These are phyloP conservation scores for Jacaranda mimosifolia DNA, from an alignment of 257 asterid species.

Conservation along the genomic window DNA sequence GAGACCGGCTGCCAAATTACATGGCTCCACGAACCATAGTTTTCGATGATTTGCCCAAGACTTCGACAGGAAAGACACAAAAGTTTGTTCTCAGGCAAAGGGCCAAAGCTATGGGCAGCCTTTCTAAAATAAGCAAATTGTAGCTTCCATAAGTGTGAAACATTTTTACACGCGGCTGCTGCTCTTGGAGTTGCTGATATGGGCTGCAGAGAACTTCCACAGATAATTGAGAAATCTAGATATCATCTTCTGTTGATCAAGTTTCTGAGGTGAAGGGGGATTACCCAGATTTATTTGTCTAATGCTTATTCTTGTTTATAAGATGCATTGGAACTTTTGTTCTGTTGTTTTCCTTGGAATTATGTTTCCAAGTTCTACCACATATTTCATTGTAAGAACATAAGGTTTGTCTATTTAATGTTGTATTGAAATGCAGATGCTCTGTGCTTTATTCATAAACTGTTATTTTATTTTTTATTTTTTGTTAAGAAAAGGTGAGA, in stretches of 20 bases:
- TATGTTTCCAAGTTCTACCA: not conserved
- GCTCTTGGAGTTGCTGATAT: not conserved
- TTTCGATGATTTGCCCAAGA: constrained; percentile 70
- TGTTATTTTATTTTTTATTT: no score
- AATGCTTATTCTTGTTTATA: not conserved
- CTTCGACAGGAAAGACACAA: constrained; percentile 75
- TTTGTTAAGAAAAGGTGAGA: no score
- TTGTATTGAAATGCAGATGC: not conserved
- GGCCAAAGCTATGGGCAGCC: constrained; percentile 50
- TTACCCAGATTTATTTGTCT: not conserved
- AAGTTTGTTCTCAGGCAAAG: constrained; percentile 63
- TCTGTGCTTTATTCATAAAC: no score
- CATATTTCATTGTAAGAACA: not conserved
- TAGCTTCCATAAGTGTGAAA: not conserved
- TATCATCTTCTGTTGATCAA: not conserved
- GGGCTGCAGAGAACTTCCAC: not conserved
- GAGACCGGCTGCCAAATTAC: constrained; percentile 49
- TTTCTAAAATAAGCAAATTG: constrained; percentile 38
- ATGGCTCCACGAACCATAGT: constrained; percentile 69
- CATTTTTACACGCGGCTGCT: not conserved
- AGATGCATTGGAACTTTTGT: not conserved
- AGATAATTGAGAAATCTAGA: not conserved
- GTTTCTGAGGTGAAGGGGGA: not conserved
- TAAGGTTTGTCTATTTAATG: not conserved
- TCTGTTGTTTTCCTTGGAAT: not conserved